A percentile compares a stretch with the other conserved stretches of the same genome.
Evolutionary conservation across 805 yeast species (phyloP).

Genomic region (Naumovozyma castellii): DNA sequence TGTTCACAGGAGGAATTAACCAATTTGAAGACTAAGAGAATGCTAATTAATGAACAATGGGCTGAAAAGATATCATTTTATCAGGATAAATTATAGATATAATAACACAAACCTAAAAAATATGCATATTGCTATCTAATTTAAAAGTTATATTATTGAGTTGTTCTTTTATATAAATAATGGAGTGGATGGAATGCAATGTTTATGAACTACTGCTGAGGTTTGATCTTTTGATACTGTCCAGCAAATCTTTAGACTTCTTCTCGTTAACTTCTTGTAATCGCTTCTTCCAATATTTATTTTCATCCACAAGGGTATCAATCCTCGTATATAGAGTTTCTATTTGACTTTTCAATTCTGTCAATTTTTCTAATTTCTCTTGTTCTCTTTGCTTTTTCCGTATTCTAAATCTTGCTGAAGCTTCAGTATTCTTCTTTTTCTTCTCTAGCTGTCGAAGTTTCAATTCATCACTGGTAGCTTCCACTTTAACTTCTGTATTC

Average conservation of each 20-base stretch:
- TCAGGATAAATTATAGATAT: neutral
- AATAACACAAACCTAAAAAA: constrained; percentile 1
- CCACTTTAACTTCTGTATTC: neutral
- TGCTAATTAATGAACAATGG: constrained; percentile 23
- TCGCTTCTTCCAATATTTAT: constrained; percentile 23
- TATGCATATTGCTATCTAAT: neutral
- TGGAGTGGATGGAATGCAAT: no score
- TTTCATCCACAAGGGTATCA: constrained; percentile 20
- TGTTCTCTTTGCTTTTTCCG: constrained; percentile 22
- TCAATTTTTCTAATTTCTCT: constrained; percentile 15
- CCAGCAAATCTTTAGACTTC: constrained; percentile 20
- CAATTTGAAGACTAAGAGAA: constrained; percentile 18
- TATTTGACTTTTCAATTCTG: constrained; percentile 15
- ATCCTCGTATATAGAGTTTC: constrained; percentile 16
- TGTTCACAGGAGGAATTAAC: constrained; percentile 19
- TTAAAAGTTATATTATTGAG: no score
- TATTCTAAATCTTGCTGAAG: constrained; percentile 86
- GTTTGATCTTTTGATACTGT: constrained; percentile 13
- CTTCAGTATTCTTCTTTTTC: constrained; percentile 83
- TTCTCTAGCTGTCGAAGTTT: constrained; percentile 29
- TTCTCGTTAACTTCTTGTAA: constrained; percentile 22
- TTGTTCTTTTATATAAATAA: no score
- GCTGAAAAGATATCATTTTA: constrained; percentile 25
- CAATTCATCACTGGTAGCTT: constrained; percentile 1
- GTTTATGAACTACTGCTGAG: neutral